Percentiles rank a stretch among this genome's conserved stretches.
phyloP scores from a whole-genome alignment of 352 stramenopile species.

The Pythium dissimile region DNA sequence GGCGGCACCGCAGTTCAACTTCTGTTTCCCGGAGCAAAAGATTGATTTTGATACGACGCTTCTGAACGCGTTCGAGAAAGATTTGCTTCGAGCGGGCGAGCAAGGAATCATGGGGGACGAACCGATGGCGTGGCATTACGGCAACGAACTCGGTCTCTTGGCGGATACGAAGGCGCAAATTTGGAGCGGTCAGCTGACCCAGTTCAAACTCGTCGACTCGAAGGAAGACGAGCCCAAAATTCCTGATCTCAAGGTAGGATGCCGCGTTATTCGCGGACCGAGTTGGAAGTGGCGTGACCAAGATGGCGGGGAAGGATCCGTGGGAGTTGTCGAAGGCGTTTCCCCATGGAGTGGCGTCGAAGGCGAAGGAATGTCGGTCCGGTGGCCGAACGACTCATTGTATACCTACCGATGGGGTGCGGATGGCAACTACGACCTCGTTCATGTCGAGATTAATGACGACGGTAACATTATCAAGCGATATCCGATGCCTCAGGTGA shows the following conservation, averaged over 20 bases:
- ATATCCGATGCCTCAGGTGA: slow-evolving; percentile 66
- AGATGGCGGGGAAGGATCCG: slow-evolving; percentile 81
- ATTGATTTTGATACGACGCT: slow-evolving; percentile 56
- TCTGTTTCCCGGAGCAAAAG: slow-evolving; percentile 62
- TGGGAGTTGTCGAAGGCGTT: slow-evolving; percentile 80
- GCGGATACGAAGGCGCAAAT: slow-evolving; percentile 61
- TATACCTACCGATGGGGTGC: slow-evolving; percentile 89
- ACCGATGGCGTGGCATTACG: slow-evolving; percentile 50
- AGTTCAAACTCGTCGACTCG: slow-evolving; percentile 54
- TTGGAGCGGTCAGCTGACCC: slow-evolving; percentile 75
- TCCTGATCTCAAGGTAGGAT: slow-evolving; percentile 72
- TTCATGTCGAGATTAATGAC: slow-evolving; percentile 82
- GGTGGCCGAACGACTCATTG: slow-evolving; percentile 84
- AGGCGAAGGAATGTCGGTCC: slow-evolving; percentile 86
- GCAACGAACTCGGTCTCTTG: slow-evolving; percentile 71
- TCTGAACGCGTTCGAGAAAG: slow-evolving; percentile 47
- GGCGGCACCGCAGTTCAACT: slow-evolving; percentile 39
- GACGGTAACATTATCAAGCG: slow-evolving; percentile 68
- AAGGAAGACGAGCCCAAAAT: slow-evolving; percentile 39
- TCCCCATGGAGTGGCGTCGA: slow-evolving; percentile 87
- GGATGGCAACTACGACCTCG: slow-evolving; percentile 84
- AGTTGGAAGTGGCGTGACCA: slow-evolving; percentile 90
- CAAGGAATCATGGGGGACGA: slow-evolving; percentile 71
- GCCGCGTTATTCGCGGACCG: slow-evolving; percentile 85
- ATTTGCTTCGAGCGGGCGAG: slow-evolving; percentile 56